These are phyloP conservation scores for Austroboletus rostrupii DNA, from an alignment of 1,284 basidiomycete species.

Conservation along the genomic window DNA sequence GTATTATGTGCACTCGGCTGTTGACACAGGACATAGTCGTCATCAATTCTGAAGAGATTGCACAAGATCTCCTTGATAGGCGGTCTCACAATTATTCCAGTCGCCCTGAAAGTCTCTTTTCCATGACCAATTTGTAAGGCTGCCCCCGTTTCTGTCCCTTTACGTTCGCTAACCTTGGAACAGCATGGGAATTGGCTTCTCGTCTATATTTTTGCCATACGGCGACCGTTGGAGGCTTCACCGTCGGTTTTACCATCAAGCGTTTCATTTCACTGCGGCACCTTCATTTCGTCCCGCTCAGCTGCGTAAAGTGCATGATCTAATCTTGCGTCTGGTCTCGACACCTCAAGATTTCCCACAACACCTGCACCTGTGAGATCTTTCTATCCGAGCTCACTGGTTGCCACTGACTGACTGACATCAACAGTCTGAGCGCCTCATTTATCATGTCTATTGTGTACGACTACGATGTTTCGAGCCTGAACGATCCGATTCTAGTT, in stretches of 20 bases:
- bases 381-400: neutral
- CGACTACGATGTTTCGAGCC: slow-evolving; percentile 14
- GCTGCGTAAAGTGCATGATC: slow-evolving; percentile 17
- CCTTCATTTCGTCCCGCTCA: slow-evolving; percentile 22
- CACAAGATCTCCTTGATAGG: slow-evolving; percentile 20
- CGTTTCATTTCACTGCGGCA: slow-evolving; percentile 18
- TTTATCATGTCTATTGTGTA: slow-evolving; percentile 24
- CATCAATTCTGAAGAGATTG: slow-evolving; percentile 24
- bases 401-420: neutral
- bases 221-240: slow-evolving; percentile 26
- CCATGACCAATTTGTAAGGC: slow-evolving; percentile 19
- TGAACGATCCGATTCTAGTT: slow-evolving; percentile 21
- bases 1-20: slow-evolving; percentile 20
- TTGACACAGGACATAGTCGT: slow-evolving; percentile 16
- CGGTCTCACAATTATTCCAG: slow-evolving; percentile 22
- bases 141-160: neutral
- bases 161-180: neutral
- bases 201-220: slow-evolving; percentile 21
- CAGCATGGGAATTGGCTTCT: slow-evolving; percentile 21
- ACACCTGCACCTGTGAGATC: slow-evolving; percentile 21
- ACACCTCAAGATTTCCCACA: slow-evolving; percentile 2
- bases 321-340: slow-evolving; percentile 13
- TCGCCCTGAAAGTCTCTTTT: slow-evolving; percentile 15
- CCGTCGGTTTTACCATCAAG: slow-evolving; percentile 26
- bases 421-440: slow-evolving; percentile 18